A percentile compares a stretch with the other conserved stretches of the same genome.
Evolutionary conservation across 805 yeast species (phyloP).

Genomic region (Yarrowia sp.): DNA sequence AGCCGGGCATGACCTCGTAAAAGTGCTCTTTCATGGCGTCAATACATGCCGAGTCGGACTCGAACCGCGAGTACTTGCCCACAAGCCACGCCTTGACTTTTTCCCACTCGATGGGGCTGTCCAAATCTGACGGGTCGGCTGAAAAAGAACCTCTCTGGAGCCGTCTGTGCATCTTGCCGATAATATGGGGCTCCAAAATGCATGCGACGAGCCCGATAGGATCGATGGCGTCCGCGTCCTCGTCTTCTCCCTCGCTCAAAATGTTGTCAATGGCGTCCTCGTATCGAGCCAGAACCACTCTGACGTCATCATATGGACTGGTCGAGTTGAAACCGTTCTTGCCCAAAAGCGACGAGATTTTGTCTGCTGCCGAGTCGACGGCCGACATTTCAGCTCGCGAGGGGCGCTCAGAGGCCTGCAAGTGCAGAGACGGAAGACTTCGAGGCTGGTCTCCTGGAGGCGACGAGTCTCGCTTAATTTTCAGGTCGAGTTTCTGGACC

Average conservation of each 20-base stretch:
- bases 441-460: constrained; percentile 14
- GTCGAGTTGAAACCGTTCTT: constrained; percentile 35
- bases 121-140: constrained; percentile 12
- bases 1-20: constrained; percentile 33
- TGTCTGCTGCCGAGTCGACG: constrained; percentile 24
- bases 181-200: constrained; percentile 32
- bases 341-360: background rate
- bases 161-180: constrained; percentile 13
- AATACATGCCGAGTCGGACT: constrained; percentile 8
- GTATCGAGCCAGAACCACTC: constrained; percentile 28
- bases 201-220: constrained; percentile 33
- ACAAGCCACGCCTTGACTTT: constrained; percentile 36
- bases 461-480: constrained; percentile 32
- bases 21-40: constrained; percentile 29
- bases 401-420: constrained; percentile 16
- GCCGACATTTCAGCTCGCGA: constrained; percentile 8
- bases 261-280: constrained; percentile 29
- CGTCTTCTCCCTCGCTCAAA: background rate
- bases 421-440: background rate
- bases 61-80: constrained; percentile 28
- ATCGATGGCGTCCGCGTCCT: constrained; percentile 13
- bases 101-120: constrained; percentile 33
- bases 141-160: constrained; percentile 24
- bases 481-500: constrained; percentile 36
- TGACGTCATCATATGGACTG: constrained; percentile 23